Percentiles rank a stretch among this genome's conserved stretches.
Conservation (phyloP, 2,329 filamentous ascomycete species). For the Stylonectria norvegica region DNA sequence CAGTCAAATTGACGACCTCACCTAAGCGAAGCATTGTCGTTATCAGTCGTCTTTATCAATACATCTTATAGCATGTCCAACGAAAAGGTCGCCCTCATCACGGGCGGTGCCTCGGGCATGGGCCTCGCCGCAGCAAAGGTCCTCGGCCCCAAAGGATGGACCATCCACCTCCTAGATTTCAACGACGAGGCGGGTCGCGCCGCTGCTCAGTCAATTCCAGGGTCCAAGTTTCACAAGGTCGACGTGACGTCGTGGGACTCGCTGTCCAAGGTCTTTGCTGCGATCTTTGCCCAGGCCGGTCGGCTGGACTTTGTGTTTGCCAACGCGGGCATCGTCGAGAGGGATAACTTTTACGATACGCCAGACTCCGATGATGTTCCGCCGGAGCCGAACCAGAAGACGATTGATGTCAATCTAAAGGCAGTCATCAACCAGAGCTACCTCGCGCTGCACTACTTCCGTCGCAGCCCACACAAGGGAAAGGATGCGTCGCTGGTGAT, state of each 20-base stretch:
- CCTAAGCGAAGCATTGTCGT: not conserved
- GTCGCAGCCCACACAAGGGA: slow-evolving; percentile 20
- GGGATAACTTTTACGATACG: slow-evolving; percentile 12
- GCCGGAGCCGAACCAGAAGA: slow-evolving; percentile 25
- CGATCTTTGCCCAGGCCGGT: not conserved
- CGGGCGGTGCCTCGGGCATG: slow-evolving; percentile 17
- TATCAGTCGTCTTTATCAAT: not conserved
- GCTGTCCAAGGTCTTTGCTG: slow-evolving; percentile 2
- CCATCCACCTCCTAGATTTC: slow-evolving; percentile 18
- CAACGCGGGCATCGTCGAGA: slow-evolving; percentile 11
- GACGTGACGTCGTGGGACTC: slow-evolving; percentile 9
- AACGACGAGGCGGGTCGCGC: slow-evolving; percentile 16
- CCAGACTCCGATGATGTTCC: slow-evolving; percentile 2
- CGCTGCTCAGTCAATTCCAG: not conserved
- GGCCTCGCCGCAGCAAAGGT: slow-evolving; percentile 21
- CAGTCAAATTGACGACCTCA: not conserved
- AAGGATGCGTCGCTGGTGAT: slow-evolving; percentile 25
- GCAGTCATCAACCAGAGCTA: slow-evolving; percentile 37
- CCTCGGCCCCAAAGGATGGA: slow-evolving; percentile 13
- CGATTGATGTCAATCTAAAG: slow-evolving; percentile 34
- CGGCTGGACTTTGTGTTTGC: slow-evolving; percentile 13
- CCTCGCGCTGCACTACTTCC: slow-evolving; percentile 42
- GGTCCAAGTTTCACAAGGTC: slow-evolving; percentile 1
- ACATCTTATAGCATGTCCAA: slow-evolving; percentile 1
- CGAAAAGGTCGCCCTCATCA: slow-evolving; percentile 19